phyloP scores from a whole-genome alignment of 2,329 filamentous ascomycete species.

The Penicillium sumatraense region DNA sequence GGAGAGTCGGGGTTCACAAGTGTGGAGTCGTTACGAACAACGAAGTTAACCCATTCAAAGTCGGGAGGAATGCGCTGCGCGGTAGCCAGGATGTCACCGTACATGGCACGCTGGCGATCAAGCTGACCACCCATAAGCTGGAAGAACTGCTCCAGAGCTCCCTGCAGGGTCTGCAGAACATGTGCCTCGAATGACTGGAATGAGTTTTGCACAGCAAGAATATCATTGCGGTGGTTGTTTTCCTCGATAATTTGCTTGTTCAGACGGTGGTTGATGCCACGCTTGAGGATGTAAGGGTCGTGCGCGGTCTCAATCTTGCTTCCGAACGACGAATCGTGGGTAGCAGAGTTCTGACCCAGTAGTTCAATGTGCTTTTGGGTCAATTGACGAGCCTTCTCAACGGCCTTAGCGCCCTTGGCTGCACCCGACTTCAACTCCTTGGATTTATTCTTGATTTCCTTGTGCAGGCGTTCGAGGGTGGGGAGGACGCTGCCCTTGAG shows the following conservation, averaged over 20 bases:
- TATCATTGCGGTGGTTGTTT: conserved; percentile 93
- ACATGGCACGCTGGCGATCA: conserved; percentile 79
- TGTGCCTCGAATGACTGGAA: conserved; percentile 88
- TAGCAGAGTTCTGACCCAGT: conserved; percentile 81
- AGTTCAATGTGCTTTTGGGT: conserved; percentile 98
- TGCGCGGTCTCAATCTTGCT: conserved; percentile 72
- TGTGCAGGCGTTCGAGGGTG: conserved; percentile 86
- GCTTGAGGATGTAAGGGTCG: conserved; percentile 86
- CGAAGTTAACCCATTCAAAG: conserved; percentile 91
- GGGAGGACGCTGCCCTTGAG: conserved; percentile 86
- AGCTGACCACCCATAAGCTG: conserved; percentile 78
- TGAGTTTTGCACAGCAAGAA: conserved; percentile 87
- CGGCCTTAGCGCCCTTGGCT: conserved; percentile 82
- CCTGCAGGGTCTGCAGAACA: conserved; percentile 79
- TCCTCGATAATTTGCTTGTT: conserved; percentile 92
- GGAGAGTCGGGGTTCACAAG: conserved; percentile 79
- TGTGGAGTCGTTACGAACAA: conserved; percentile 68
- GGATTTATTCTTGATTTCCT: conserved; percentile 94
- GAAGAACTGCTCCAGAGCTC: conserved; percentile 80
- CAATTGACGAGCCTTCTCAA: conserved; percentile 81
- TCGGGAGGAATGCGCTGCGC: conserved; percentile 78
- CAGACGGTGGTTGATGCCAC: conserved; percentile 80
- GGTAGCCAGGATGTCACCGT: conserved; percentile 78
- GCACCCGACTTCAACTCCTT: conserved; percentile 86
- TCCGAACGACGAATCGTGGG: conserved; percentile 72